These are phyloP conservation scores for Roridomyces roridus DNA, from an alignment of 768 basidiomycete genomes.

Conservation along the genomic window DNA sequence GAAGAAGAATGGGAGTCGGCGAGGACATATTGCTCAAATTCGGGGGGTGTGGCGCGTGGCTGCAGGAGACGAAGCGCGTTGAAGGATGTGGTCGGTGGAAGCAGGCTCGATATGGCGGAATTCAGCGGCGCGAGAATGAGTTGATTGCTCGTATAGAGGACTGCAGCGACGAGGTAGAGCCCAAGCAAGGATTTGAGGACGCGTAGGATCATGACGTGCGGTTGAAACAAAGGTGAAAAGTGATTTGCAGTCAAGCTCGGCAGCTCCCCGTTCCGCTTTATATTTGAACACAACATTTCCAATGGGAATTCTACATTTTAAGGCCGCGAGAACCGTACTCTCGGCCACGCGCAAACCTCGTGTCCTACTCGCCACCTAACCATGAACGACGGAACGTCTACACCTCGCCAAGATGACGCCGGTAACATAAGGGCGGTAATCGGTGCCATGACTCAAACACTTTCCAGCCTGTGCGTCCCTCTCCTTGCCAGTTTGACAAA, in stretches of 20 bases:
- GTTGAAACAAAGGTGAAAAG: background rate
- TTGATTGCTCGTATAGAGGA: slow-evolving; percentile 51
- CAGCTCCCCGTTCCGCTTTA: background rate
- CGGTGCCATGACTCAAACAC: slow-evolving; percentile 14
- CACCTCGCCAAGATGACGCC: slow-evolving; percentile 20
- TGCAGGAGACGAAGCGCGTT: slow-evolving; percentile 14
- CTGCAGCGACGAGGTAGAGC: slow-evolving; percentile 44
- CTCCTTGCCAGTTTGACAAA: background rate
- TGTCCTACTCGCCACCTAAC: slow-evolving; percentile 6
- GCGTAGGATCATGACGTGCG: slow-evolving; percentile 16
- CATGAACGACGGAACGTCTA: slow-evolving; percentile 24
- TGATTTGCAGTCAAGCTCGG: background rate
- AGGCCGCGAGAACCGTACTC: background rate
- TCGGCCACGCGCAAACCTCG: slow-evolving; percentile 28
- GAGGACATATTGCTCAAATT: slow-evolving; percentile 8
- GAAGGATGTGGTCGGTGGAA: slow-evolving; percentile 30
- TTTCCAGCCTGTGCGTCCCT: slow-evolving; percentile 27
- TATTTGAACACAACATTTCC: background rate
- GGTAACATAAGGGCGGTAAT: slow-evolving; percentile 11
- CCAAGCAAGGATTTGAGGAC: slow-evolving; percentile 34
- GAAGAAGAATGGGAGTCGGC: slow-evolving; percentile 16
- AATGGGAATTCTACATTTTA: slow-evolving; percentile 4
- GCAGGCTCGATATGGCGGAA: slow-evolving; percentile 31
- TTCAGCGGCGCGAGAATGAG: slow-evolving; percentile 42
- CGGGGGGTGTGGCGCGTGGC: slow-evolving; percentile 11